Evolutionary conservation across 352 stramenopile species (phyloP), one percentile per base, ranked within the genome.

Genomic region (Pythium scleroteichum): DNA sequence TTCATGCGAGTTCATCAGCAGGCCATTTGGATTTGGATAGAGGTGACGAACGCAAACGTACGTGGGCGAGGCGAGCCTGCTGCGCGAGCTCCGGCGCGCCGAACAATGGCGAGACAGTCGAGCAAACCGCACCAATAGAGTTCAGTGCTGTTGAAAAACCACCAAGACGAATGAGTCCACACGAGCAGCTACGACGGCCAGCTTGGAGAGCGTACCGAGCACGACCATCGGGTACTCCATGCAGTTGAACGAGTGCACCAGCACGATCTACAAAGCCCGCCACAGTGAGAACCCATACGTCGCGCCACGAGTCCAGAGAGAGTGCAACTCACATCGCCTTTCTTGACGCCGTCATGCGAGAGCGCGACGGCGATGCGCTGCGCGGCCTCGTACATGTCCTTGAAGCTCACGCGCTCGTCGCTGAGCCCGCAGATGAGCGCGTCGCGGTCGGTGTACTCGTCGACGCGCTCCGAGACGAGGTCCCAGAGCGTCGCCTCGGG

Each of bases 231-330:
- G 78, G 62, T 80, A 90, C 62, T 90, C 81, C 23, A 88, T 20
- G 55, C 81, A 90, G 66, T 90, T 90, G 61, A 88, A 78, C 41
- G 77, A 80, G 63, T 90, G 79, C 54, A 88, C 12, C 3, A 87
- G 64, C 20, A 90, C 75, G 6, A 73, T 62, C 76, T 86, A 10
- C 29, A 35, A 35, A 10, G 29, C 5, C 5, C 29, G 10, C 10
- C 29, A 35, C 29, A 10, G 29, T 35, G 24, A 40, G 27, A 38
- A n/a, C n/a, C n/a, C n/a, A n/a, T n/a, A n/a, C n/a, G n/a, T n/a
- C n/a, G n/a, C n/a, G n/a, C n/a, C n/a, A n/a, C n/a, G n/a, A n/a
- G n/a, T n/a, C n/a, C n/a, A n/a, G n/a, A n/a, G n/a, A n/a, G n/a
- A n/a, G n/a, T n/a, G n/a, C n/a, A 29, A 53, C 63, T 24, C 69